Evolutionary conservation across 2,329 filamentous ascomycete species (phyloP).

Genomic region (Aspergillus proliferans): DNA sequence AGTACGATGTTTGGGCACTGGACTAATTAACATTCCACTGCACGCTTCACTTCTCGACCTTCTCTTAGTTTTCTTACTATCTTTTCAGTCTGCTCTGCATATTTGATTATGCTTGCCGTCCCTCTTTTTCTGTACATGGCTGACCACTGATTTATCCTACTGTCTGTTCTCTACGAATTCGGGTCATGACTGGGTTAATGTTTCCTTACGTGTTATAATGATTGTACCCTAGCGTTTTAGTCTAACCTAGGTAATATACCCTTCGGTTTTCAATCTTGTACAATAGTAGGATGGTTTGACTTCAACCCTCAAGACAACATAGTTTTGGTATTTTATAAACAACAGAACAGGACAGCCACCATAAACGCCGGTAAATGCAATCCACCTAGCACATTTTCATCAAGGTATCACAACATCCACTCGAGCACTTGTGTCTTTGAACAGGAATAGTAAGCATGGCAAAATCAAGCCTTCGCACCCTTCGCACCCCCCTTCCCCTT

Average conservation of each 20-base stretch:
- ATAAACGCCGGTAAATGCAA: constrained; percentile 2
- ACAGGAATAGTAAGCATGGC: not conserved
- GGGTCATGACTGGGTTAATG: not conserved
- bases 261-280: not conserved
- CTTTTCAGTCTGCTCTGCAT: too few relatives aligned
- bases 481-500: constrained; percentile 46
- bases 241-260: not conserved
- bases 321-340: not conserved
- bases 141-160: not conserved
- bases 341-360: not conserved
- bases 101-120: too few relatives aligned
- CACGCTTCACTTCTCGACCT: not conserved
- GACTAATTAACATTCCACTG: constrained; percentile 10
- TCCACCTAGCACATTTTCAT: not conserved
- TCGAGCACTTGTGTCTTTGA: not conserved
- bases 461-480: constrained; percentile 24
- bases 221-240: not conserved
- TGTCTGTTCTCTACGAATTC: not conserved
- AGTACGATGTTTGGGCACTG: constrained; percentile 23
- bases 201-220: not conserved
- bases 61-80: constrained; percentile 3
- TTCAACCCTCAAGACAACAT: too few relatives aligned
- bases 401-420: not conserved
- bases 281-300: too few relatives aligned
- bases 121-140: too few relatives aligned